phyloP scores from a whole-genome alignment of 176 grass and related monocot genomes.

The Carex parvula region DNA sequence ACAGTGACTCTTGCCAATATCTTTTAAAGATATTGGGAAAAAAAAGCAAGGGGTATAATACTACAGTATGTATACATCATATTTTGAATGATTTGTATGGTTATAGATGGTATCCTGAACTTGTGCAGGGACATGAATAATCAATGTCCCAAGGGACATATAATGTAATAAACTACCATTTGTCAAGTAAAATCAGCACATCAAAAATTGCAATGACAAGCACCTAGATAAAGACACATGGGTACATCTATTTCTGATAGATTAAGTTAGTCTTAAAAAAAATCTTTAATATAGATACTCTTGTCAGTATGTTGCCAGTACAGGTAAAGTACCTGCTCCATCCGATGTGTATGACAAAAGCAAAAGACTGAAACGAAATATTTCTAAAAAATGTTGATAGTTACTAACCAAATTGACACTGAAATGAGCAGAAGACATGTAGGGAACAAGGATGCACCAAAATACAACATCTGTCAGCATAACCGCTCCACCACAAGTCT shows the following conservation, averaged over 20 bases:
- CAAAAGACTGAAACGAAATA: not conserved
- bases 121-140: not conserved
- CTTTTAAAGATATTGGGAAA: not conserved
- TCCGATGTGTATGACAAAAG: not conserved
- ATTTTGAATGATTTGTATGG: not conserved
- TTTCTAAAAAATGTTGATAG: not conserved
- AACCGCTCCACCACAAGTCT: conserved; percentile 37
- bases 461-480: conserved; percentile 54
- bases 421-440: conserved; percentile 38
- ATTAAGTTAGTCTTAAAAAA: not conserved
- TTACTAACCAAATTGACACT: conserved; percentile 45
- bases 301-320: not conserved
- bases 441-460: conserved; percentile 45
- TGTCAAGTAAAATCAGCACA: not conserved
- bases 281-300: not conserved
- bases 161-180: not conserved
- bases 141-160: not conserved
- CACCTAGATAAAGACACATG: not conserved
- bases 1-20: not conserved
- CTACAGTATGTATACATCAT: not conserved
- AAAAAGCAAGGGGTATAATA: not conserved
- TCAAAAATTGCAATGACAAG: not conserved
- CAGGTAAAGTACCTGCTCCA: not conserved
- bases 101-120: not conserved
- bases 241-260: not conserved